phyloP scores from a whole-genome alignment of 2,329 filamentous ascomycete genomes.

The Elsinoe arachidis region DNA sequence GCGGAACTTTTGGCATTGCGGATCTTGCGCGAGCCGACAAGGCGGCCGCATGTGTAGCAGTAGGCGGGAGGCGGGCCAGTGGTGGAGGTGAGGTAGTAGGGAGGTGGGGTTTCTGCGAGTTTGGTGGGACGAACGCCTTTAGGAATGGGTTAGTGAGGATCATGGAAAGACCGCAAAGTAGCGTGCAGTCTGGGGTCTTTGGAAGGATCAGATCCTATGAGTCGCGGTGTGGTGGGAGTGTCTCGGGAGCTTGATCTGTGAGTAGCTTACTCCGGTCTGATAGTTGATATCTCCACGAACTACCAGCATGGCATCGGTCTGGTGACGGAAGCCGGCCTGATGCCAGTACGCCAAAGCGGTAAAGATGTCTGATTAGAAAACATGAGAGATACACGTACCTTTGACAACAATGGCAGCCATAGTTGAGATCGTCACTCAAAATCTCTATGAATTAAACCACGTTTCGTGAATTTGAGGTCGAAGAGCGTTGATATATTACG shows the following conservation, averaged over 20 bases:
- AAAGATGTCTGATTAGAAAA: too few species aligned
- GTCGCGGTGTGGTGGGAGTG: too few species aligned
- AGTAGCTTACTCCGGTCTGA: too few species aligned
- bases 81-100: constrained; percentile 43
- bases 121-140: constrained; percentile 35
- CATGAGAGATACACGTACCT: background rate
- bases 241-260: too few species aligned
- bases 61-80: constrained; percentile 43
- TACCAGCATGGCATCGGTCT: too few species aligned
- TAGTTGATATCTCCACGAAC: too few species aligned
- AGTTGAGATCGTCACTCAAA: background rate
- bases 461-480: background rate
- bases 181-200: too few species aligned
- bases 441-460: background rate
- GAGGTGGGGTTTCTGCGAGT: constrained; percentile 39
- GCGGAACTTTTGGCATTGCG: constrained; percentile 25
- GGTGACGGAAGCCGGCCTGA: too few species aligned
- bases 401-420: constrained; percentile 13
- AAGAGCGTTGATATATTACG: background rate
- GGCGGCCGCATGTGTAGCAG: constrained; percentile 49
- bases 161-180: too few species aligned
- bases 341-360: too few species aligned
- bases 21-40: constrained; percentile 35
- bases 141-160: background rate
- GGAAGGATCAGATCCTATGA: too few species aligned